These are phyloP conservation scores for Aegilops longissima DNA, from an alignment of 176 grass and related monocot species.

Conservation along the genomic window DNA sequence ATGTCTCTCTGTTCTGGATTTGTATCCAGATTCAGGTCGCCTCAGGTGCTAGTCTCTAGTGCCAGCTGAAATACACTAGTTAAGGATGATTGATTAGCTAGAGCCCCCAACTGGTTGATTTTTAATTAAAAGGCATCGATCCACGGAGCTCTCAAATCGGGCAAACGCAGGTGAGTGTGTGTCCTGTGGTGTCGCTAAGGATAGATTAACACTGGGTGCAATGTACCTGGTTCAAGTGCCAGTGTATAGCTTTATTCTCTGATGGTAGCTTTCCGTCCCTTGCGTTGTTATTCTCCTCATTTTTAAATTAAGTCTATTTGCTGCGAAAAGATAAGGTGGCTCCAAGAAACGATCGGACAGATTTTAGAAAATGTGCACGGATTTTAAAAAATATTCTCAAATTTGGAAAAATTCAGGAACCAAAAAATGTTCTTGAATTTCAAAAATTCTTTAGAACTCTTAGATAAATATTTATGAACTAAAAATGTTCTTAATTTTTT, in stretches of 20 bases:
- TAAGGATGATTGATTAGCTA: not conserved
- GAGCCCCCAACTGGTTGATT: not conserved
- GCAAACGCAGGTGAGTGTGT: constrained; percentile 11
- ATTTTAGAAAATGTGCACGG: no score
- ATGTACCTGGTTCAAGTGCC: constrained; percentile 9
- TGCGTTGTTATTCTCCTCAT: not conserved
- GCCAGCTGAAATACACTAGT: constrained; percentile 39
- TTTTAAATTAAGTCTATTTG: not conserved
- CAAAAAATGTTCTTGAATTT: no score
- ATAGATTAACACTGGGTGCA: constrained; percentile 13
- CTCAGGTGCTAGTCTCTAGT: constrained; percentile 16
- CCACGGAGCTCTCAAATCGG: constrained; percentile 16
- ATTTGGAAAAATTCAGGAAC: no score
- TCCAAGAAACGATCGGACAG: no score
- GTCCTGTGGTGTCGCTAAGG: not conserved
- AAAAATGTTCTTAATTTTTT: no score
- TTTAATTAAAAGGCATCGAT: constrained; percentile 28
- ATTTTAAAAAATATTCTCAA: no score
- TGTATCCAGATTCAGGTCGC: constrained; percentile 42
- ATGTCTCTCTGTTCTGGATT: constrained; percentile 25
- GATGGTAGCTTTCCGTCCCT: not conserved
- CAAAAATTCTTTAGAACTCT: no score
- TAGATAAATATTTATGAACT: no score
- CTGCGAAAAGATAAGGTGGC: not conserved
- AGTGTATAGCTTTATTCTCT: not conserved